phyloP scores from a whole-genome alignment of 208 protist genomes.

The Entamoeba dispar region DNA sequence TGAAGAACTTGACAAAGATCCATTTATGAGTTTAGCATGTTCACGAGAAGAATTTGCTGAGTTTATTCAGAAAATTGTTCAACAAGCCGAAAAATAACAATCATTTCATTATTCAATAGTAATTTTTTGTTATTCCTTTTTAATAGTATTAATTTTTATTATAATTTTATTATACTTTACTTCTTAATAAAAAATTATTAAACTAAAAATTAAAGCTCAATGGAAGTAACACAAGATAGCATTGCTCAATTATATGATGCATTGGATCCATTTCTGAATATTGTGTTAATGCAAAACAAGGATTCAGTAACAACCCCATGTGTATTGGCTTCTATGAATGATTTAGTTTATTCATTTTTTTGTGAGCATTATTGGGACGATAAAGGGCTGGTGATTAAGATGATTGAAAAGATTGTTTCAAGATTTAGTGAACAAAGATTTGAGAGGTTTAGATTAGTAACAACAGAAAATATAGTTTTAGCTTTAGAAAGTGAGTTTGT shows the following conservation, averaged over 20 bases:
- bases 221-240: not conserved
- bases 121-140: too few species aligned
- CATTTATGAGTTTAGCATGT: not conserved
- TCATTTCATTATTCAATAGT: too few species aligned
- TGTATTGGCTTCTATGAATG: not conserved
- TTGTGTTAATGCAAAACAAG: not conserved
- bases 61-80: not conserved
- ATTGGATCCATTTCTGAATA: not conserved
- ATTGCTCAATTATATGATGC: not conserved
- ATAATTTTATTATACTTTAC: too few species aligned
- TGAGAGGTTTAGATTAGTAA: not conserved
- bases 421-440: not conserved
- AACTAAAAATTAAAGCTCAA: not conserved
- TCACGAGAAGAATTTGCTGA: not conserved
- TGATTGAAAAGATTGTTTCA: not conserved
- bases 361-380: not conserved
- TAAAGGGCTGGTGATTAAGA: not conserved
- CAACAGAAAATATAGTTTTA: not conserved
- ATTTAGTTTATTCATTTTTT: not conserved
- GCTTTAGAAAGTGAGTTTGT: not conserved
- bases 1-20: not conserved
- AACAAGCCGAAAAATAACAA: not conserved
- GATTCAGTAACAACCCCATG: not conserved
- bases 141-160: too few species aligned
- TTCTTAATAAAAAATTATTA: too few species aligned